phyloP scores from a whole-genome alignment of 441 rosid species.

The Arabidopsis lyrata region DNA sequence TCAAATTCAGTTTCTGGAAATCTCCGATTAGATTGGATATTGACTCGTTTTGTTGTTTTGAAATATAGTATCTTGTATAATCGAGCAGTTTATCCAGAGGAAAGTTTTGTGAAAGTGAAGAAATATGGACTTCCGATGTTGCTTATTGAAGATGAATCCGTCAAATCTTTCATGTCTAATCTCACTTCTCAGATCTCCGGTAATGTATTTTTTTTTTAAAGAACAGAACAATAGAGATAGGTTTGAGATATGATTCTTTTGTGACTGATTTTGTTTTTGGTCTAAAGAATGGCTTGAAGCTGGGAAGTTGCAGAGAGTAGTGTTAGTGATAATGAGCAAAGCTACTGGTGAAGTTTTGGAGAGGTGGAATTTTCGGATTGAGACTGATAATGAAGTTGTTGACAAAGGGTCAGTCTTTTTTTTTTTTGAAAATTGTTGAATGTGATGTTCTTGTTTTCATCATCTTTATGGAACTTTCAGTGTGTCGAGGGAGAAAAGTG shows the following conservation, averaged over 20 bases:
- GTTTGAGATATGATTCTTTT: slow-evolving; percentile 1
- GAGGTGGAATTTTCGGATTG: slow-evolving; percentile 93
- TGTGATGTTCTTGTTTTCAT: background rate
- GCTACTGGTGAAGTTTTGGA: slow-evolving; percentile 81
- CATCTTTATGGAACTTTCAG: slow-evolving; percentile 46
- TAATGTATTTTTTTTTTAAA: slow-evolving; percentile 21
- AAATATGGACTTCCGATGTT: slow-evolving; percentile 93
- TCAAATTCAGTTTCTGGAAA: background rate
- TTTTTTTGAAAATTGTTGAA: no score
- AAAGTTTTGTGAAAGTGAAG: slow-evolving; percentile 87
- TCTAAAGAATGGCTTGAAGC: slow-evolving; percentile 76
- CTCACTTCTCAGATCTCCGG: slow-evolving; percentile 82
- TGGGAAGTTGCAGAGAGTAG: slow-evolving; percentile 89
- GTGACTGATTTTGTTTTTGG: background rate
- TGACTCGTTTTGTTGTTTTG: slow-evolving; percentile 26
- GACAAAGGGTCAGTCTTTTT: slow-evolving; percentile 66
- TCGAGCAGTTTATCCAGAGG: slow-evolving; percentile 92
- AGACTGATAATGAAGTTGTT: slow-evolving; percentile 79
- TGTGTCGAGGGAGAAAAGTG: slow-evolving; percentile 88
- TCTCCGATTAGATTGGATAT: background rate
- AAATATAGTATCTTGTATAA: slow-evolving; percentile 73
- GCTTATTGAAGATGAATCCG: slow-evolving; percentile 89
- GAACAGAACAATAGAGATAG: background rate
- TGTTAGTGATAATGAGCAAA: slow-evolving; percentile 88
- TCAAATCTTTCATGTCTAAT: slow-evolving; percentile 74